Base-by-base conservation (phyloP, 129 eudicot genomes). In the Apium graveolens region DNA sequence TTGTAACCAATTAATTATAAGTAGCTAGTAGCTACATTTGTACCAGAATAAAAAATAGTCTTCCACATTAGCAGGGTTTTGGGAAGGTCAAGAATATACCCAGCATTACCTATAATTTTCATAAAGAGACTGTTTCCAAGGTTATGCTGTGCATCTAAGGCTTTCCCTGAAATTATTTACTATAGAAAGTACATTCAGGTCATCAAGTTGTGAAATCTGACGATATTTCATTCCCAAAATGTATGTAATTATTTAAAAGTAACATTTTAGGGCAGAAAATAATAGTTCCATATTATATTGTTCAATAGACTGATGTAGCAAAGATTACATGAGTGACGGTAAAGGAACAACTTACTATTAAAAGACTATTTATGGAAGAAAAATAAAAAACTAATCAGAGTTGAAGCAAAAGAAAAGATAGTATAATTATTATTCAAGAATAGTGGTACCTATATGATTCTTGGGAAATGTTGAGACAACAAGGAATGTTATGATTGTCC, bases 381-480 rank as follows among this genome's bases (percentile, higher is more conserved):
- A 29, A 21, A 62, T 41, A 62, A 57, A 26, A 24, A 55, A 35
- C 13, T 35, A 34, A 60, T 34, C 6, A 43, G 60, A 60, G n/a
- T 2, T 35, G 1, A 24, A 38, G 17, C 48, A 29, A 31, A 42
- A 44, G 35, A 14, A 77, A 46, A 37, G 39, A 41, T 29, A 43
- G 57, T 17, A 60, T 37, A 75, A 48, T 20, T 24, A 21, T 41
- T 26, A 73, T 55, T 18, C 75, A 20, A 71, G 70, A 16, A 35
- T 53, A 92, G 88, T 53, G 90, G 88, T 86, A 96, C 99, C 99
- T 48, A 90, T 81, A 74, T 96, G 78, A 78, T 84, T 88, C 65
- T 83, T 70, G 62, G 99, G 99, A 77, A 81, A 82, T 66, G 88
- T 88, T 83, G 91, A 87, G 66, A 92, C 90, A 46, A 96, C 99